Base-by-base conservation (phyloP, 495 filamentous ascomycete genomes). In the Penicillium atrosanguineum region DNA sequence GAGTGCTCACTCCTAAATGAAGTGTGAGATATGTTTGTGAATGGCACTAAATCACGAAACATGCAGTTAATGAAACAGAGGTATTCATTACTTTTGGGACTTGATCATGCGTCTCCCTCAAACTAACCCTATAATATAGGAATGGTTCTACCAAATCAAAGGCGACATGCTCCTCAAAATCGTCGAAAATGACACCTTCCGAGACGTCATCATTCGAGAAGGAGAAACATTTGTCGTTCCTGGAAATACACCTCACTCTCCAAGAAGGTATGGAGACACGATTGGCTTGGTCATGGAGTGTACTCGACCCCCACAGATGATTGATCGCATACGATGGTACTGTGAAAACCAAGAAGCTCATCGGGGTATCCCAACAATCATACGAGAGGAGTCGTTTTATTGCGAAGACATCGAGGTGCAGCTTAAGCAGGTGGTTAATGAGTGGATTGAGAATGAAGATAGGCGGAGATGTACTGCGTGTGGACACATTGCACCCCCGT, bases 91-190 rank as follows among this genome's bases (percentile, higher is more conserved):
- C 6, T 18, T n/a, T 18, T 1, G 19, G 19, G 15, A 3, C 19
- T 16, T 18, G 7, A 6, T 1, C 15, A 40, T 40, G 6, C 38
- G 7, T 12, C 1, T 31, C 11, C 8, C 15, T 16, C 38, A 16
- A 40, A 18, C 38, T 16, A 9, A 40, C 38, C 7, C n/a, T 40
- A 7, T 40, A 2, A 7, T 14, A 16, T 34, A 90, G 15, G 90
- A 95, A 64, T 94, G 87, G 86, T 95, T 94, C 78, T 95, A 90
- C 76, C 89, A 94, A 67, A 84, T 93, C 75, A 82, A 83, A 57
- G 90, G 90, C 55, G 75, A 78, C 43, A 93, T 95, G 90, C 71
- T 91, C 28, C 82, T 95, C 42, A 93, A 91, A 59, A 85, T 91
- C 6, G 87, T 94, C 40, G 76, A 82, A 23, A 59, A 70, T 19